These are phyloP conservation scores for Boletus rubescentipes DNA, from an alignment of 768 basidiomycete genomes.

Conservation along the genomic window DNA sequence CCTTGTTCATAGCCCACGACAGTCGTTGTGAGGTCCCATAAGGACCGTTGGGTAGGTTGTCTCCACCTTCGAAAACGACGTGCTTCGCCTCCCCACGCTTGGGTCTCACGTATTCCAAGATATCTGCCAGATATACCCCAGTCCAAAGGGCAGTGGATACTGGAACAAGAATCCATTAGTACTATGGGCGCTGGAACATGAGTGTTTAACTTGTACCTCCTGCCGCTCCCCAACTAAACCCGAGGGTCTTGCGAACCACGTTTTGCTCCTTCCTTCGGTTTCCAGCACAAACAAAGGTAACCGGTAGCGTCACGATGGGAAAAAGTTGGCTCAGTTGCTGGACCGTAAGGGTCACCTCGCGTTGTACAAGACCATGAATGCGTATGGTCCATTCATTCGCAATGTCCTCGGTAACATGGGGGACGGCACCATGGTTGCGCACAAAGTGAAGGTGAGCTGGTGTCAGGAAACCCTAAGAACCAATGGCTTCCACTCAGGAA, in stretches of 20 bases:
- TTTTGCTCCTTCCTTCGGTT: constrained; percentile 70
- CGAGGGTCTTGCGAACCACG: constrained; percentile 52
- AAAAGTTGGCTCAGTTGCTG: constrained; percentile 46
- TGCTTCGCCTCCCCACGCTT: constrained; percentile 39
- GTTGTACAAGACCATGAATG: constrained; percentile 39
- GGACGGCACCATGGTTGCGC: constrained; percentile 64
- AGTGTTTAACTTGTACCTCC: constrained; percentile 27
- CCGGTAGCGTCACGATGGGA: constrained; percentile 53
- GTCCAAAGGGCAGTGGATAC: constrained; percentile 58
- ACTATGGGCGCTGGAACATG: not conserved
- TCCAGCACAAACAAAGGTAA: constrained; percentile 64
- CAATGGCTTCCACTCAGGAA: not conserved
- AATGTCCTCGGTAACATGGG: constrained; percentile 38
- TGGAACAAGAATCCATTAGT: constrained; percentile 11
- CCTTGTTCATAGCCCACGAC: constrained; percentile 44
- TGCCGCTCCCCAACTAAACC: constrained; percentile 56
- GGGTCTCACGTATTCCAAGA: constrained; percentile 48
- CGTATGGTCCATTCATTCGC: constrained; percentile 45
- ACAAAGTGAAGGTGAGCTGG: constrained; percentile 55
- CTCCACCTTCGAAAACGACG: constrained; percentile 60
- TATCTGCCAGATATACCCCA: constrained; percentile 55
- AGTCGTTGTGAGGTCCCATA: constrained; percentile 55
- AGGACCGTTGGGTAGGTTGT: constrained; percentile 55
- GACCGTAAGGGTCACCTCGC: constrained; percentile 41
- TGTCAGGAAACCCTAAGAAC: constrained; percentile 50